Evolutionary conservation across 2,329 filamentous ascomycete genomes (phyloP).

Genomic region (Alternaria sp.): DNA sequence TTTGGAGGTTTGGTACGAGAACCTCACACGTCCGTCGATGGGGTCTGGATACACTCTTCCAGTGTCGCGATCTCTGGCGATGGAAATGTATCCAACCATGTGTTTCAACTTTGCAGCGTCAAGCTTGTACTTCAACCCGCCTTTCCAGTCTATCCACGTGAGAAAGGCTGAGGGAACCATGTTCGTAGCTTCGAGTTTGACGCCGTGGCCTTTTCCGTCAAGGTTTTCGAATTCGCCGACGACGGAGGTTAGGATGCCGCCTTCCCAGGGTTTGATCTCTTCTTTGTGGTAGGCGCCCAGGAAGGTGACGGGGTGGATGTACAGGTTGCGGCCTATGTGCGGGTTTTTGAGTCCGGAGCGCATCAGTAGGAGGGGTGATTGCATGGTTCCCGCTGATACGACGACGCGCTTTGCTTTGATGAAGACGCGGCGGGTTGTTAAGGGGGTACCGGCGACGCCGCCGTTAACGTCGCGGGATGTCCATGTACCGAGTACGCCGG

Average conservation of each 20-base stretch:
- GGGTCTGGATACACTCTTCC: slow-evolving; percentile 79
- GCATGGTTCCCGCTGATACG: slow-evolving; percentile 77
- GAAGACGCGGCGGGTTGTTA: slow-evolving; percentile 67
- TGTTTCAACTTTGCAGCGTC: slow-evolving; percentile 72
- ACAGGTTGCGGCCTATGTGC: slow-evolving; percentile 81
- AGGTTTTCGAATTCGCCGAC: slow-evolving; percentile 81
- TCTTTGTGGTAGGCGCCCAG: slow-evolving; percentile 71
- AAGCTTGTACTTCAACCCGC: slow-evolving; percentile 76
- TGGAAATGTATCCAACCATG: slow-evolving; percentile 74
- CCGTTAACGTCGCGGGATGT: slow-evolving; percentile 72
- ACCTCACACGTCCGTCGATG: slow-evolving; percentile 66
- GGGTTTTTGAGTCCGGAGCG: slow-evolving; percentile 82
- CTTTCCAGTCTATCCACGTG: slow-evolving; percentile 70
- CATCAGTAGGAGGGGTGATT: slow-evolving; percentile 77
- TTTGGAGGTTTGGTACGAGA: slow-evolving; percentile 74
- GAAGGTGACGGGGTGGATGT: slow-evolving; percentile 76
- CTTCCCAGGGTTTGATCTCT: slow-evolving; percentile 70
- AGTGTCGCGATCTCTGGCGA: slow-evolving; percentile 77
- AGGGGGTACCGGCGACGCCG: slow-evolving; percentile 62
- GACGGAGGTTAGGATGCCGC: slow-evolving; percentile 80
- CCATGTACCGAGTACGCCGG: slow-evolving; percentile 79
- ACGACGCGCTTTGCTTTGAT: slow-evolving; percentile 84
- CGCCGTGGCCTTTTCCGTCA: slow-evolving; percentile 80
- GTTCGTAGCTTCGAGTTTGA: slow-evolving; percentile 78
- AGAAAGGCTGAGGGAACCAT: slow-evolving; percentile 77